Conservation (phyloP, 108 stramenopile species). For the Asterionellopsis glacialis region DNA sequence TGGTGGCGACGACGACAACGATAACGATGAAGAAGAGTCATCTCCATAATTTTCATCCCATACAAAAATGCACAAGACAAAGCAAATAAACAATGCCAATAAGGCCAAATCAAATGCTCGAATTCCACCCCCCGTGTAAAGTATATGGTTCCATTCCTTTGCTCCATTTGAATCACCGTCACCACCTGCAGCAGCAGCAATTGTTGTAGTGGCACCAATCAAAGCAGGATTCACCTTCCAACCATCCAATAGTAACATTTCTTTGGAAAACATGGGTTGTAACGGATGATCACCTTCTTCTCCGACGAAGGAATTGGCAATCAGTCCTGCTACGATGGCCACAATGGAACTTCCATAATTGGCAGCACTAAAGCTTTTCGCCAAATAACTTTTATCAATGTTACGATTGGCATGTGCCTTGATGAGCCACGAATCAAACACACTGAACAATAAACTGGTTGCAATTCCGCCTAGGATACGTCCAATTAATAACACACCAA, state of each 20-base stretch:
- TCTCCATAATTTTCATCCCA: too few species aligned
- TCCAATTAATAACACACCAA: slow-evolving; percentile 54
- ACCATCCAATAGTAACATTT: too few species aligned
- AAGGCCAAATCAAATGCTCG: not conserved
- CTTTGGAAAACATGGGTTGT: too few species aligned
- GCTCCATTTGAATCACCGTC: too few species aligned
- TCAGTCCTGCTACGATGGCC: slow-evolving; percentile 71
- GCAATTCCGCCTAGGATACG: slow-evolving; percentile 68
- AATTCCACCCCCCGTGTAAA: not conserved
- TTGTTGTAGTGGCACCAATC: too few species aligned
- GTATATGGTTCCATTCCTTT: not conserved
- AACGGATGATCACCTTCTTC: too few species aligned
- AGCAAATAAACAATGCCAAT: too few species aligned
- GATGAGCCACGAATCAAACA: slow-evolving; percentile 80
- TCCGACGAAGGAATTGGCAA: slow-evolving; percentile 42
- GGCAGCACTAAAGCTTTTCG: slow-evolving; percentile 63
- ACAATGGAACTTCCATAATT: slow-evolving; percentile 68
- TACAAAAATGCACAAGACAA: too few species aligned
- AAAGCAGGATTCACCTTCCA: too few species aligned
- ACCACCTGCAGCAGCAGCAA: too few species aligned
- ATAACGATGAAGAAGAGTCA: too few species aligned
- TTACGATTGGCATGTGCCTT: slow-evolving; percentile 42
- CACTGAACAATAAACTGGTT: slow-evolving; percentile 56
- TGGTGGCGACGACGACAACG: too few species aligned
- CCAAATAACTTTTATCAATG: slow-evolving; percentile 20